Evolutionary conservation across 495 filamentous ascomycete genomes (phyloP).

Genomic region (Aspergillus ellipticus): DNA sequence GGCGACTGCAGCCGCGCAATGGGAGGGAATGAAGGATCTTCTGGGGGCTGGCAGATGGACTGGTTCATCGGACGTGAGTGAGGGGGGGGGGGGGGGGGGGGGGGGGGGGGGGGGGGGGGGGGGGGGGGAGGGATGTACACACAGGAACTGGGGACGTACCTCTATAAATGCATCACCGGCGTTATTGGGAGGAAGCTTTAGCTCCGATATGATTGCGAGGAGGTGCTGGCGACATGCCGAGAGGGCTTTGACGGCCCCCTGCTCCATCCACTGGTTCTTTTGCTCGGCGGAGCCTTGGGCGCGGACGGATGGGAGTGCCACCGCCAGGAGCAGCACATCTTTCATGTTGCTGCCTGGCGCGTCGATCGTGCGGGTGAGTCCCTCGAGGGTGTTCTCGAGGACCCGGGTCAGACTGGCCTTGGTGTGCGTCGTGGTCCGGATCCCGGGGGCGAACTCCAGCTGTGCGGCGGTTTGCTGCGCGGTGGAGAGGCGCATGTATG

Average conservation of each 20-base stretch:
- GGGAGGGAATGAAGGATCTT: neutral
- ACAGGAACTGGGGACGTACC: constrained; percentile 3
- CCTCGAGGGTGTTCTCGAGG: constrained; percentile 24
- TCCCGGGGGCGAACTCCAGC: neutral
- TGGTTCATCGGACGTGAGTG: too few relatives aligned
- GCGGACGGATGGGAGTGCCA: constrained; percentile 22
- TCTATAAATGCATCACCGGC: constrained; percentile 9
- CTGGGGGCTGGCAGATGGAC: neutral
- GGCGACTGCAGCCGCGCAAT: constrained; percentile 5
- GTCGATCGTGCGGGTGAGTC: constrained; percentile 18
- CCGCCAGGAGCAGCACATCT: constrained; percentile 24
- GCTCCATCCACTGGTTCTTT: constrained; percentile 16
- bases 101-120: too few relatives aligned
- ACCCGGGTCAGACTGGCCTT: constrained; percentile 20
- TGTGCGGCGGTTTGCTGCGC: neutral
- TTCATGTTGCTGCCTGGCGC: constrained; percentile 24
- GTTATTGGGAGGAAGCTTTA: neutral
- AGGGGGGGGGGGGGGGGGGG: too few relatives aligned
- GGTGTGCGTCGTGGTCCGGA: constrained; percentile 1
- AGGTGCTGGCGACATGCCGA: constrained; percentile 22
- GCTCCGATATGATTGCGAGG: constrained; percentile 7
- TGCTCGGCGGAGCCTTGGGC: constrained; percentile 15
- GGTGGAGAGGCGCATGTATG: constrained; percentile 13
- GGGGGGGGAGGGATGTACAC: too few relatives aligned
- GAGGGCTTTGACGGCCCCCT: constrained; percentile 16